Evolutionary conservation across 2,329 filamentous ascomycete genomes (phyloP), one percentile per base, ranked within the genome.

Genomic region (Nemania serpens): DNA sequence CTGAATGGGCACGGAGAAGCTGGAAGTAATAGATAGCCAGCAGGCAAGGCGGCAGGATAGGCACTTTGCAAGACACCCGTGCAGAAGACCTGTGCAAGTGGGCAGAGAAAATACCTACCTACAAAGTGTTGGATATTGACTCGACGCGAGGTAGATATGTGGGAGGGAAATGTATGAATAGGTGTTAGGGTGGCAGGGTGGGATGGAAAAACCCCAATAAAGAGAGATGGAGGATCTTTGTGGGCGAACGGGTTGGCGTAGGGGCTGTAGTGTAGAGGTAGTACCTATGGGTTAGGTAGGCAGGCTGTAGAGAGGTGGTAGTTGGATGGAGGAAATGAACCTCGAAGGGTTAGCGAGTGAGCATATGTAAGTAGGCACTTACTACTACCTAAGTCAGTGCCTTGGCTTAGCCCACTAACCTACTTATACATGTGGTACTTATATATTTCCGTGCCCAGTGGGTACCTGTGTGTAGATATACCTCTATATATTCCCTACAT

Each of bases 1-100:
- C 63, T 45, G 41, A 63, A 65, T 17, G 51, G 60, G 56, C 42
- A 58, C 63, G 61, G 63, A 66, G 55, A 49, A 22, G 22, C 17
- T 34, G 47, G 25, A 15, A 49, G 25, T 20, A 34, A 46, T 43
- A 51, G 45, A 48, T 36, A 51, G 39, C 17, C 22, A 42, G 17
- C 15, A 39, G 45, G 25, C 46, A 45, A 22, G 46, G 36, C 34
- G 37, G 20, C 25, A 17, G 22, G 39, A 45, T 34, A 55, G n/a
- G 43, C 41, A 18, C 29, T 20, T 25, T 33, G 9, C 17, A 29
- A 25, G 20, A 37, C 55, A 51, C 47, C 15, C 11, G 36, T 39
- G 36, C 22, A 20, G n/a, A n/a, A 29, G 33, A 45, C 47, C 18
- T n/a, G 49, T 50, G 39, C 48, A 46, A 20, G 54, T 36, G 29